A percentile compares a stretch with the other conserved stretches of the same genome.
Evolutionary conservation across 1,284 basidiomycete species (phyloP).

Genomic region (Malassezia sympodialis): DNA sequence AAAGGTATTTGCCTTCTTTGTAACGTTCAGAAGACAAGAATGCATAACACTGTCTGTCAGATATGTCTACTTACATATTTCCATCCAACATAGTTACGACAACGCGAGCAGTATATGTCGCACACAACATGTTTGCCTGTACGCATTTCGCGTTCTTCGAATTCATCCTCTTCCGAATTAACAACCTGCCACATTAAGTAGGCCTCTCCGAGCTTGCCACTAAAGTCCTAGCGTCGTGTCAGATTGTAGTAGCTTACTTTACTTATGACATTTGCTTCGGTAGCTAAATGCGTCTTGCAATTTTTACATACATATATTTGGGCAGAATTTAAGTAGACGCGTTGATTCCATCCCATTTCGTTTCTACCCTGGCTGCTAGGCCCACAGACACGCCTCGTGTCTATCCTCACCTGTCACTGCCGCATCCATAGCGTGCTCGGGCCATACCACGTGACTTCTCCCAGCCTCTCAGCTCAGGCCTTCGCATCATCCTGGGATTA

Average conservation of each 20-base stretch:
- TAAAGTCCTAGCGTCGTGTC: constrained; percentile 38
- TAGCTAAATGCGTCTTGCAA: constrained; percentile 87
- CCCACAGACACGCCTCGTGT: background rate
- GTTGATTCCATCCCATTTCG: constrained; percentile 76
- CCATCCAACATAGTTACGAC: constrained; percentile 50
- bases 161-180: constrained; percentile 74
- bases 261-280: constrained; percentile 81
- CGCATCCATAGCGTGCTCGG: constrained; percentile 2
- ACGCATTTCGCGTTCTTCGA: constrained; percentile 86
- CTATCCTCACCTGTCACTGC: background rate
- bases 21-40: constrained; percentile 84
- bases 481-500: background rate
- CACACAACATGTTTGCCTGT: constrained; percentile 92
- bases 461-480: background rate
- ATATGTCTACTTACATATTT: background rate
- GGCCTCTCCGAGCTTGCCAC: constrained; percentile 83
- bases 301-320: constrained; percentile 80
- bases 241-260: constrained; percentile 47
- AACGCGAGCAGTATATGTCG: constrained; percentile 85
- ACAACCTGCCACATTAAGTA: constrained; percentile 86
- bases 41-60: constrained; percentile 63
- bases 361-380: background rate
- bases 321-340: constrained; percentile 68
- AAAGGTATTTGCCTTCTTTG: constrained; percentile 96
- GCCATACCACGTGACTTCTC: background rate